Evolutionary conservation across 129 eudicot genomes (phyloP), one percentile per base, ranked within the genome.

Genomic region (Tanacetum coccineum): DNA sequence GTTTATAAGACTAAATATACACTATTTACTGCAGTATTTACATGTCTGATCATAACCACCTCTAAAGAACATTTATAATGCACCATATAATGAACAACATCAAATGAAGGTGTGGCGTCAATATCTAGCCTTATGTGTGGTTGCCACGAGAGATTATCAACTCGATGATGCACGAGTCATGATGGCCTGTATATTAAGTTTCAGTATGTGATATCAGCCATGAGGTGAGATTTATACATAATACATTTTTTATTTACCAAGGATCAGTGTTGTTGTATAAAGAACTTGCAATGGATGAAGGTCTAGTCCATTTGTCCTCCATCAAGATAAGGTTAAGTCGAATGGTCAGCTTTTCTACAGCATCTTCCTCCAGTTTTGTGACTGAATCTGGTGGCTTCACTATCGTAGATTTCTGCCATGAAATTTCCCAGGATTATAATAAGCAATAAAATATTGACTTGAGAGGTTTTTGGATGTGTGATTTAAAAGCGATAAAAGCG

Each of bases 261-360:
- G 97, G 97, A 18, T 91, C 97, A 39, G 96, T 85, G 68, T 76
- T 85, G 76, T 81, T 78, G 48, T 76, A 80, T 46, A 87, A 80
- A 68, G 83, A 69, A 49, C 71, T 85, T 81, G 67, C 77, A 18
- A 66, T 61, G 12, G 80, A 74, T 21, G 85, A 63, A 66, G 87
- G 95, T 46, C 71, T 64, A 36, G 81, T 82, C 94, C 86, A 83
- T 44, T 94, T 79, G 36, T 81, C 90, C 74, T 91, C 97, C 87
- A 78, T 87, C 62, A 81, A 72, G 54, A 87, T 87, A 49, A 91
- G 96, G 42, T 91, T 87, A 32, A 91, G 94, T 18, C 97, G 84
- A 45, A 75, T 61, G 9, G 83, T 75, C 44, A 91, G 52, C 66
- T 87, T 87, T 28, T 85, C 96, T 20, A 83, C 87, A 36, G 93